Conservation (phyloP, 805 yeast genomes). For the Pichia nakasei region DNA sequence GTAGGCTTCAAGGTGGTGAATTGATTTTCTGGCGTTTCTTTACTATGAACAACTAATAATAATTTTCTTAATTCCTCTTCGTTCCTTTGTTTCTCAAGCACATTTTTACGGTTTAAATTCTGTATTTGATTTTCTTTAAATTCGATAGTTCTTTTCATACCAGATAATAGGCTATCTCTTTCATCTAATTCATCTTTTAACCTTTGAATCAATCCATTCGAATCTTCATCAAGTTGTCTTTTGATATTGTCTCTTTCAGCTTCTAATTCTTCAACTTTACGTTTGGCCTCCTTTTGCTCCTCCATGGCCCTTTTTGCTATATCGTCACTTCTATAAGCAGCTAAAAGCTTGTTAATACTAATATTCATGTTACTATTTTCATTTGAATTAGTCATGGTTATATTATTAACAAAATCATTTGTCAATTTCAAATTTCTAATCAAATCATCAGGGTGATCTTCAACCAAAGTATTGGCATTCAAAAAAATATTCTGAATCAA, state of each 20-base stretch:
- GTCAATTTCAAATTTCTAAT: conserved; percentile 45
- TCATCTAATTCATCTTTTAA: conserved; percentile 56
- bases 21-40: conserved; percentile 15
- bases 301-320: conserved; percentile 63
- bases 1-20: conserved; percentile 16
- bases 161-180: conserved; percentile 46
- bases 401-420: conserved; percentile 46
- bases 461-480: conserved; percentile 31
- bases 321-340: conserved; percentile 76
- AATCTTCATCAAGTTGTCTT: conserved; percentile 43
- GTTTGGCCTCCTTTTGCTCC: conserved; percentile 34
- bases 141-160: conserved; percentile 54
- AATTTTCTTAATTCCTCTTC: conserved; percentile 72
- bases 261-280: conserved; percentile 32
- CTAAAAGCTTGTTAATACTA: conserved; percentile 64
- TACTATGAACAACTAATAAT: conserved; percentile 50
- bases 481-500: conserved; percentile 59
- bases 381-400: conserved; percentile 43
- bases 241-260: conserved; percentile 31
- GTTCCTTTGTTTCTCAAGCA: conserved; percentile 64
- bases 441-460: conserved; percentile 31
- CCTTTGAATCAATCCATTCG: conserved; percentile 60
- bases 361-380: conserved; percentile 64
- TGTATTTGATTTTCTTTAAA: conserved; percentile 53
- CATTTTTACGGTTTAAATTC: conserved; percentile 49